Evolutionary conservation across 2,329 filamentous ascomycete species (phyloP), one percentile per base, ranked within the genome.

Genomic region (Ophiostoma novo-ulmi): DNA sequence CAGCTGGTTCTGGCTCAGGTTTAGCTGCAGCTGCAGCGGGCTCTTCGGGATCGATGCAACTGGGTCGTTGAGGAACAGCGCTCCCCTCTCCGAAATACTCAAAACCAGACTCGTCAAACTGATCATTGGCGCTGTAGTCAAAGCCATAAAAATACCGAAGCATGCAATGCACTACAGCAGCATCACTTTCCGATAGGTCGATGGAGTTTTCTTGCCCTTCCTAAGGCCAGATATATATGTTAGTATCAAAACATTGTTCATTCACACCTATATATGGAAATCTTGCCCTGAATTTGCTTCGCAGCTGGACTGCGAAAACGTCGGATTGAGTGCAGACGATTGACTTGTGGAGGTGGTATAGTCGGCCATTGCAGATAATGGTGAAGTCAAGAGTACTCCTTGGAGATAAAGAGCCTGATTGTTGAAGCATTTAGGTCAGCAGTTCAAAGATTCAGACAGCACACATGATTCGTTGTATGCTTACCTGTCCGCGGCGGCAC

Each of bases 141-240:
- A 68, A 66, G 20, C 41, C 26, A 39, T 70, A 70, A 6, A 70
- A 20, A 20, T 68, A 70, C 10, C 38, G 65, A 38, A 70, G 20
- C 55, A 64, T 68, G 31, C 65, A 70, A 11, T 70, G 69, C 11
- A 70, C 66, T 8, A 31, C 70, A 11, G 31, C 36, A 10, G 41
- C 11, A 44, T 71, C 55, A 6, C 66, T 55, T n/a, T 68, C 66
- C 1, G 38, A n/a, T 55, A 70, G 17, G 39, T 63, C 36, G 36
- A 70, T 67, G 14, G 8, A 20, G 48, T 44, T 67, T 5, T 44
- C 63, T 14, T 39, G 35, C 10, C 64, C 69, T 38, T 70, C 69
- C 69, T 69, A 38, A 35, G 17, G 8, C n/a, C n/a, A 14, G 26
- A 31, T n/a, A 35, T 7, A 63, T 14, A n/a, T 26, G 14, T 63